A percentile compares a stretch with the other conserved stretches of the same genome.
Evolutionary conservation across 805 yeast genomes (phyloP).

Genomic region (Limtongozyma cylindracea): DNA sequence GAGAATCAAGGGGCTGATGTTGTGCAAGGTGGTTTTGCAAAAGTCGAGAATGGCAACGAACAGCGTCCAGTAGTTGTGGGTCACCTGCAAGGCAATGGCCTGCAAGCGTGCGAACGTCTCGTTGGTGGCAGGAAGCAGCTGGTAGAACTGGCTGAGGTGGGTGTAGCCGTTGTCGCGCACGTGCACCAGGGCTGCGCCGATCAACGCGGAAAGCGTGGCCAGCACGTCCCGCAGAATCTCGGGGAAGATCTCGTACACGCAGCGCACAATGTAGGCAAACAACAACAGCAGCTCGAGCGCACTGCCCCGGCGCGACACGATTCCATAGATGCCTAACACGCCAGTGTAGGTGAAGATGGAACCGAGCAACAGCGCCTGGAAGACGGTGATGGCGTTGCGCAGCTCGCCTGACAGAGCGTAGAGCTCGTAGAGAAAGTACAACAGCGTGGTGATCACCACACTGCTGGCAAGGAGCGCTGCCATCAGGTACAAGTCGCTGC

Average conservation of each 20-base stretch:
- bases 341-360: constrained; percentile 56
- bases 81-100: too few relatives aligned
- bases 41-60: constrained; percentile 19
- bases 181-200: constrained; percentile 10
- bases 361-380: constrained; percentile 68
- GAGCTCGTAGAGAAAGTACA: constrained; percentile 62
- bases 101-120: constrained; percentile 17
- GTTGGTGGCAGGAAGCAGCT: constrained; percentile 10
- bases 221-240: constrained; percentile 36
- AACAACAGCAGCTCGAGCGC: constrained; percentile 73
- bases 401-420: too few relatives aligned
- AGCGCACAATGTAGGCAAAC: constrained; percentile 78
- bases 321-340: constrained; percentile 61
- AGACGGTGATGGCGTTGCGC: constrained; percentile 41
- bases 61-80: constrained; percentile 29
- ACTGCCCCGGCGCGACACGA: constrained; percentile 63
- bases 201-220: constrained; percentile 7
- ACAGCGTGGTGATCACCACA: constrained; percentile 44
- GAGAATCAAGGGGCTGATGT: constrained; percentile 41
- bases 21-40: constrained; percentile 62
- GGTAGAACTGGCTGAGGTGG: constrained; percentile 10
- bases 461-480: constrained; percentile 50
- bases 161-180: too few relatives aligned
- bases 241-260: constrained; percentile 83
- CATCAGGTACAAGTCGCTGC: constrained; percentile 61